Evolutionary conservation across 208 protist species (phyloP).

Genomic region (Acanthamoeba healyi): DNA sequence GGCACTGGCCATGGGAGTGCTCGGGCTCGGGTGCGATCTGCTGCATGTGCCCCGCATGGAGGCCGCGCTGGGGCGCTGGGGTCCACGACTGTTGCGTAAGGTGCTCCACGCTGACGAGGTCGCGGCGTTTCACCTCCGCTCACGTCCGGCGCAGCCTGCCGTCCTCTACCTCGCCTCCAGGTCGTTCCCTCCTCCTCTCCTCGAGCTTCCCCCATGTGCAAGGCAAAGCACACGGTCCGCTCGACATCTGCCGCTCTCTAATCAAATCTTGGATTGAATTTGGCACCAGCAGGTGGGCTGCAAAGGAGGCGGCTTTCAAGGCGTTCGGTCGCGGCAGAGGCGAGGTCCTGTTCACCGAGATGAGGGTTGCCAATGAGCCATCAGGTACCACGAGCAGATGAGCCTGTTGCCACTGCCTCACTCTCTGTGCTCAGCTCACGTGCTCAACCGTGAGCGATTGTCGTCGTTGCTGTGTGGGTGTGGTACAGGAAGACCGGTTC

Average conservation of each 20-base stretch:
- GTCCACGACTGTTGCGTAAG: slow-evolving; percentile 49
- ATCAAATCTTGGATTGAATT: no score
- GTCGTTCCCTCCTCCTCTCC: neutral
- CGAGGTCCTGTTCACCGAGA: slow-evolving; percentile 53
- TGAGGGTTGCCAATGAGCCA: slow-evolving; percentile 45
- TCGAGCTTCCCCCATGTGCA: neutral
- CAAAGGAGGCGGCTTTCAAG: slow-evolving; percentile 73
- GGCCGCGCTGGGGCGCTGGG: slow-evolving; percentile 29
- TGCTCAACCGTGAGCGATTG: no score
- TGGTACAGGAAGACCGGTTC: neutral
- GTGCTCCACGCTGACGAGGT: slow-evolving; percentile 61
- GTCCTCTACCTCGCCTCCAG: slow-evolving; percentile 36
- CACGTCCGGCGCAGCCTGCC: neutral
- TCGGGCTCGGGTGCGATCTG: slow-evolving; percentile 57
- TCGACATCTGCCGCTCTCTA: no score
- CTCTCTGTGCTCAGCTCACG: no score
- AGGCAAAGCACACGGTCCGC: no score
- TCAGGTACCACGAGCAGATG: neutral
- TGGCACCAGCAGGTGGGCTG: slow-evolving; percentile 62
- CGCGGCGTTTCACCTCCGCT: neutral
- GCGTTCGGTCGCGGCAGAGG: slow-evolving; percentile 54
- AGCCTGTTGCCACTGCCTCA: no score
- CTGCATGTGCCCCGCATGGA: slow-evolving; percentile 72
- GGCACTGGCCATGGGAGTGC: neutral
- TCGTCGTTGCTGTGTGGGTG: no score